Conservation (phyloP, 2,329 filamentous ascomycete species). For the Venturia carpophila region DNA sequence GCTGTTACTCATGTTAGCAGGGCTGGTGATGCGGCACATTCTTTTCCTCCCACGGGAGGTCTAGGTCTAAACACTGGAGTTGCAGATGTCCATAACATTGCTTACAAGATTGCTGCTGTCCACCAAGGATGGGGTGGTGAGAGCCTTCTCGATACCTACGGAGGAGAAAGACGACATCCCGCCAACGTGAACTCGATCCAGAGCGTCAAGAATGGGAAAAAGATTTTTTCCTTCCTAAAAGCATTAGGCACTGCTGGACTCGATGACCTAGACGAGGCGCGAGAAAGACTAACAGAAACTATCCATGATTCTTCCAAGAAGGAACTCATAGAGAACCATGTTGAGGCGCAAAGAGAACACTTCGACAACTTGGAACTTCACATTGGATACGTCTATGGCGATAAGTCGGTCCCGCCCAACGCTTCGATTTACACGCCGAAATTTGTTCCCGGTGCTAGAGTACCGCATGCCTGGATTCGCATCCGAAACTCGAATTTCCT, state of each 20-base stretch:
- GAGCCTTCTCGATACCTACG: constrained; percentile 16
- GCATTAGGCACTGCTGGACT: constrained; percentile 24
- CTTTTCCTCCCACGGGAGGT: constrained; percentile 30
- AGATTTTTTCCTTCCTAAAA: constrained; percentile 31
- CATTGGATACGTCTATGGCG: constrained; percentile 39
- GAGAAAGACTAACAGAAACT: constrained; percentile 25
- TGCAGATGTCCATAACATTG: constrained; percentile 24
- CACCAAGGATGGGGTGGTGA: constrained; percentile 14
- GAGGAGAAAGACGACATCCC: constrained; percentile 12
- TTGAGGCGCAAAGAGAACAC: constrained; percentile 36
- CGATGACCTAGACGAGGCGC: constrained; percentile 26
- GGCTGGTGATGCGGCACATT: constrained; percentile 29
- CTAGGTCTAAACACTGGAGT: constrained; percentile 30
- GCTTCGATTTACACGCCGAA: constrained; percentile 34
- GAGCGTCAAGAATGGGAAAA: constrained; percentile 37
- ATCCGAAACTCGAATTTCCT: constrained; percentile 16
- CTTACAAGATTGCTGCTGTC: constrained; percentile 16
- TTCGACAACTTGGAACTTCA: constrained; percentile 40
- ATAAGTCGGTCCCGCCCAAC: constrained; percentile 27
- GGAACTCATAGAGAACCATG: constrained; percentile 27
- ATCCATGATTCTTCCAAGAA: constrained; percentile 28
- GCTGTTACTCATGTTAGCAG: neutral
- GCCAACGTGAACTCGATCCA: constrained; percentile 22
- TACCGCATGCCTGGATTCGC: constrained; percentile 37
- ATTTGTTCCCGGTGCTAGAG: constrained; percentile 33